Evolutionary conservation across 768 basidiomycete species (phyloP), one percentile per base, ranked within the genome.

Genomic region (Suillus brevipes): DNA sequence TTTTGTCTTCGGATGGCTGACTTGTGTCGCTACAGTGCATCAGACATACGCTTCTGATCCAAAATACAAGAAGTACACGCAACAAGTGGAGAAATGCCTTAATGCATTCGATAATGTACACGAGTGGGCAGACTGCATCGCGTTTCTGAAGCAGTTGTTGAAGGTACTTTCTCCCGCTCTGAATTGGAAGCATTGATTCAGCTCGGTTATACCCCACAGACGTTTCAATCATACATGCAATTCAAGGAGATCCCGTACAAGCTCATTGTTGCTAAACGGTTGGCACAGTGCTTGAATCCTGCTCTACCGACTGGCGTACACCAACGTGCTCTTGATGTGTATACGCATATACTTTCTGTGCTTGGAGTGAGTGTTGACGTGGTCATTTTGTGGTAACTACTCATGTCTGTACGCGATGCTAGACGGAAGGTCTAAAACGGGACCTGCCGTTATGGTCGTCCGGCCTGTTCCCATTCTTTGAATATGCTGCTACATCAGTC

Each of bases 61-160:
- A 16, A 96, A 95, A 75, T 97, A 88, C 81, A 94, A 92, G 81
- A 97, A 97, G 78, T 98, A 95, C 78, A 82, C 89, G 0, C 88
- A 90, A 63, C 92, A 94, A 71, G 93, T 99, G 57, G 97, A 99
- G 75, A 91, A 90, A 78, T 94, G 92, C 70, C 82, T 99, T 56
- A 90, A 89, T 66, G 89, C 94, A 2, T 99, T 99, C 72, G 95
- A 97, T 73, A 93, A 88, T 72, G 94, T 97, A 65, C 94, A 97
- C 64, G 97, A 99, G 80, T 99, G 97, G 97, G 96, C 97, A 65
- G 97, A 99, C 80, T 99, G 95, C 76, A 99, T 97, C 73, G 90
- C 96, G 47, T 99, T 99, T 79, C 78, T 99, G 76, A 96, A 96
- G 74, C 91, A 95, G 69, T 78, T 97, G 66, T 85, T 97, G 65